These are phyloP conservation scores for Geoglossum glabrum DNA, from an alignment of 495 filamentous ascomycete species.

Conservation along the genomic window DNA sequence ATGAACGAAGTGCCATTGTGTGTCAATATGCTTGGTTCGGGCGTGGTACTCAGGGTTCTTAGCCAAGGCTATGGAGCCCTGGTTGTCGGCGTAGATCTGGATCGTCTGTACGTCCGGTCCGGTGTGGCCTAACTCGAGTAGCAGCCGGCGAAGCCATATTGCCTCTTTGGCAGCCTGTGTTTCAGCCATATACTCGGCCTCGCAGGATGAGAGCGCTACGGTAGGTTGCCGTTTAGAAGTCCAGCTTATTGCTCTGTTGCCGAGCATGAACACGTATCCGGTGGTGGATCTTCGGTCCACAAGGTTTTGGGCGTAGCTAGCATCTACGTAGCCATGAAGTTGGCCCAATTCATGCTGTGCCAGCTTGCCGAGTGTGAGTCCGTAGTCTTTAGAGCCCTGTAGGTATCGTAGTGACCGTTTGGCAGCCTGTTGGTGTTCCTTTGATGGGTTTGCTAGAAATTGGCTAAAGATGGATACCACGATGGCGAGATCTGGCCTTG, in stretches of 20 bases:
- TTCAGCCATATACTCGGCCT: neutral
- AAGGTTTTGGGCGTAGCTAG: neutral
- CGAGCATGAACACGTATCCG: neutral
- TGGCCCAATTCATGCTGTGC: neutral
- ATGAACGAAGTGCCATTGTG: conserved; percentile 11
- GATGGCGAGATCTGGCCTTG: neutral
- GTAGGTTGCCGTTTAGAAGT: neutral
- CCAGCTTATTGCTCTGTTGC: neutral
- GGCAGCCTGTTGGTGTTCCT: neutral
- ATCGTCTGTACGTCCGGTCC: neutral
- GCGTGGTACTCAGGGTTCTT: conserved; percentile 10
- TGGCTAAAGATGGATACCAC: neutral
- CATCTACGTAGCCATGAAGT: neutral
- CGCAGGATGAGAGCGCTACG: neutral
- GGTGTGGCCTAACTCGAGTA: neutral
- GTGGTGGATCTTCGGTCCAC: neutral
- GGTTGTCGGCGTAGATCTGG: conserved; percentile 7
- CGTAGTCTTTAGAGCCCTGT: neutral
- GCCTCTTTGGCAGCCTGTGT: neutral
- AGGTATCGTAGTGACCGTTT: neutral
- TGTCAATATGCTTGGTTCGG: conserved; percentile 12
- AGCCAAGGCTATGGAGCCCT: conserved; percentile 7
- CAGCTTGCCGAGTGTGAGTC: neutral
- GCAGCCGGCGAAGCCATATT: neutral
- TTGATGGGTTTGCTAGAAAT: neutral